Evolutionary conservation across 225 moss, liverwort and hornwort genomes (phyloP), one percentile per base, ranked within the genome.

Genomic region (Bryum argenteum): DNA sequence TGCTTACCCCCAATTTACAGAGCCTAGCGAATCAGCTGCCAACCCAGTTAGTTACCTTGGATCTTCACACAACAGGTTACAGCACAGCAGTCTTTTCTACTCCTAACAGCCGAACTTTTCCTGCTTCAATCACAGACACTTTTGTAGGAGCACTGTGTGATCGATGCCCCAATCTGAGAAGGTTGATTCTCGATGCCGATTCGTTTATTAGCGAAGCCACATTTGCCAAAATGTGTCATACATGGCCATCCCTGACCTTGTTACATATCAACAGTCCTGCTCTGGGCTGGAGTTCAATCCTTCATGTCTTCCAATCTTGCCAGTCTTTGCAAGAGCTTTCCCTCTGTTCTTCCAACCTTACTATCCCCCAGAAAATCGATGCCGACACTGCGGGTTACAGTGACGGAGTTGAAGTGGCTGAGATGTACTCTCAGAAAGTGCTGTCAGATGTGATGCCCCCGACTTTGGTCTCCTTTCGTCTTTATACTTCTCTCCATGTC

Each of bases 261-360:
- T 72, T 96, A 56, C 88, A 91, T 76, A 77, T 96, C 58, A 66
- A 63, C 48, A 91, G 95, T 82, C 54, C 81, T 73, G 77, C 69
- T 58, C 80, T 96, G 65, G 91, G 87, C 52, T 96, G 95, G 95
- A 83, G 71, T 70, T 84, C 93, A 50, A 81, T 96, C 58, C 83
- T 74, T 45, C 71, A 72, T 62, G 69, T 93, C 20, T 91, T 96
- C 44, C 78, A 75, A 28, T 74, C 74, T 50, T 91, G 96, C 71
- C 79, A 62, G 65, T 83, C 78, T 56, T 79, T 96, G 74, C 71
- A 80, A 77, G 89, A 96, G 63, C 81, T 96, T 57, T 96, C 96
- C n/a, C 71, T 96, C n/a, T 80, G 82, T 51, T 96, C 95, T 70
- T 61, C 82, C 15, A 75, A 82, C 42, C 77, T 76, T 16, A 54